Percentiles rank a stretch among this genome's conserved stretches.
phyloP scores from a whole-genome alignment of 192 early-diverging fungal species.

The Coemansia sp. region DNA sequence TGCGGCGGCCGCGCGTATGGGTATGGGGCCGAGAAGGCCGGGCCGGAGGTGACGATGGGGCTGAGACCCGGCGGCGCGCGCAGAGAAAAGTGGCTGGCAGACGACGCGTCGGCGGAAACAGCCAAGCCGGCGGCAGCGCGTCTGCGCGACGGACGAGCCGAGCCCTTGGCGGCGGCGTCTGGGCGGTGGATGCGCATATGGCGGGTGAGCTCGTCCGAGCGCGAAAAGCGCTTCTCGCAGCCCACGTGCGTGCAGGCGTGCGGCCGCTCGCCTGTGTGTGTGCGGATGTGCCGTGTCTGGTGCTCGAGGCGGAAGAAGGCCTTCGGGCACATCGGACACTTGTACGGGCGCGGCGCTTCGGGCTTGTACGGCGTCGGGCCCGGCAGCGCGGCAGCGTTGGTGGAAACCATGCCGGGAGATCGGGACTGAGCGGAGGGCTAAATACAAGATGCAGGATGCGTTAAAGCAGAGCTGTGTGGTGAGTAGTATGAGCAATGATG shows the following conservation, averaged over 20 bases:
- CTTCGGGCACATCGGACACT: conserved; percentile 72
- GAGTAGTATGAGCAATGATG: neutral
- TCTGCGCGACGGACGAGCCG: conserved; percentile 28
- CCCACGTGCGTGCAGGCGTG: conserved; percentile 73
- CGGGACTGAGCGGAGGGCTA: neutral
- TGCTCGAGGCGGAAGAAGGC: conserved; percentile 77
- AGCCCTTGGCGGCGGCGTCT: conserved; percentile 41
- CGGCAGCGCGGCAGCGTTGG: conserved; percentile 1
- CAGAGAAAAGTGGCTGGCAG: conserved; percentile 35
- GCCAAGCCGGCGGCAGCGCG: conserved; percentile 10
- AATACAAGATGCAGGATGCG: neutral
- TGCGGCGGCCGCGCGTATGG: conserved; percentile 30
- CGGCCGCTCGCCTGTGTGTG: conserved; percentile 85
- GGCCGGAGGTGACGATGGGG: conserved; percentile 36
- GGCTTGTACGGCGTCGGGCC: conserved; percentile 41
- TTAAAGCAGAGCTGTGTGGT: neutral
- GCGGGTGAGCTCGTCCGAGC: conserved; percentile 77
- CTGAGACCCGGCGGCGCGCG: conserved; percentile 48
- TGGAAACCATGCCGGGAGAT: conserved; percentile 22
- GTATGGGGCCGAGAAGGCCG: conserved; percentile 30
- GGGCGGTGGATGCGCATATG: conserved; percentile 60
- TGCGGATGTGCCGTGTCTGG: conserved; percentile 78
- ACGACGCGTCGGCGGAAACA: conserved; percentile 15
- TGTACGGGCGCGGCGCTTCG: conserved; percentile 63
- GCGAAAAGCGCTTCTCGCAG: conserved; percentile 78